Evolutionary conservation across 139 green algal species (phyloP).

Genomic region (Chlamydomonas schloesseri): DNA sequence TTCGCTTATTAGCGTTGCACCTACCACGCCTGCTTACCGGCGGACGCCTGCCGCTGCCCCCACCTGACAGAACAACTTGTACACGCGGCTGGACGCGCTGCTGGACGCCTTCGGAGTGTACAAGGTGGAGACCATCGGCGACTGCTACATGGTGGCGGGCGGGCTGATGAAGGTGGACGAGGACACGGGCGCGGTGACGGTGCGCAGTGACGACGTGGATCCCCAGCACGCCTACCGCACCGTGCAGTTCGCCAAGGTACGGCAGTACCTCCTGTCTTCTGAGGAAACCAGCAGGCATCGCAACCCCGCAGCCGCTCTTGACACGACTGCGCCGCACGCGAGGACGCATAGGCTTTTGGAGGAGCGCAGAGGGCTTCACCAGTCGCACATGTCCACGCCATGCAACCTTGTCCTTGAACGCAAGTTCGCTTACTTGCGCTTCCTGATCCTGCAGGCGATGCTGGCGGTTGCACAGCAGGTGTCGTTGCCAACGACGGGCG

Average conservation of each 20-base stretch:
- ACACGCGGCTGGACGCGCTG: constrained; percentile 25
- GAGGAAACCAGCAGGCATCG: background rate
- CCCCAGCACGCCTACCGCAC: background rate
- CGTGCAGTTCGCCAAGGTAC: background rate
- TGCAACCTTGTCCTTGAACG: background rate
- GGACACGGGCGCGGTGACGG: background rate
- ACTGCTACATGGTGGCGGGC: background rate
- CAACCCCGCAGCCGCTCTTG: background rate
- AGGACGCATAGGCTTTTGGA: background rate
- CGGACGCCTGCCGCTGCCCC: no score
- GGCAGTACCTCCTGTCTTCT: background rate
- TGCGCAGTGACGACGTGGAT: background rate
- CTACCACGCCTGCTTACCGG: no score
- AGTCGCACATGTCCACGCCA: no score
- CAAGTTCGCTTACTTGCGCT: no score
- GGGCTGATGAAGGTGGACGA: background rate
- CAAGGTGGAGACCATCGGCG: constrained; percentile 24
- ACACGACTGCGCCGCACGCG: no score
- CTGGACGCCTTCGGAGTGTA: constrained; percentile 23
- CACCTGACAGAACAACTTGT: constrained; percentile 37
- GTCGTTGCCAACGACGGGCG: constrained; percentile 19
- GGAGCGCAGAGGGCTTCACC: no score
- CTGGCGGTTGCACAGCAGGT: background rate
- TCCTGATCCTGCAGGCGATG: background rate
- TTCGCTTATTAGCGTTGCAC: no score